Evolutionary conservation across 2,329 filamentous ascomycete genomes (phyloP).

Genomic region (Colletotrichum viniferum): DNA sequence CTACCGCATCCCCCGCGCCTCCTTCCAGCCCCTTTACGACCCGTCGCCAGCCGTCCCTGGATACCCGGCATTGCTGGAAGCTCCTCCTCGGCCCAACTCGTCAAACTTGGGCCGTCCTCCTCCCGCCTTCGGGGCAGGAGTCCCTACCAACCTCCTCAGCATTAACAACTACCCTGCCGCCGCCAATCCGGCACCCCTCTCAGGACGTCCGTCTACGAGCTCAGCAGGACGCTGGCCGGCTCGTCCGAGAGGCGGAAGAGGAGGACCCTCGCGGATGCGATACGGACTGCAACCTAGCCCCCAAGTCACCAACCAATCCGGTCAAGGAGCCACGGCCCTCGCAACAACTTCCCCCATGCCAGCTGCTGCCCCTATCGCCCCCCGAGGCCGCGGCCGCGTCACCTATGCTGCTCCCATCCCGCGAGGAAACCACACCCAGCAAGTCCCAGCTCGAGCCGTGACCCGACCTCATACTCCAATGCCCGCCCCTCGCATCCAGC

Average conservation of each 20-base stretch:
- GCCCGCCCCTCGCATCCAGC: not conserved
- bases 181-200: not conserved
- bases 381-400: not conserved
- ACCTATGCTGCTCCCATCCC: not conserved
- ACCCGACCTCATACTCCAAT: not conserved
- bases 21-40: not conserved
- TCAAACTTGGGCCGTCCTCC: not conserved
- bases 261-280: not conserved
- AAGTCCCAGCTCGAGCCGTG: not conserved
- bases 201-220: not conserved
- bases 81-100: not conserved
- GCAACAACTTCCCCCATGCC: not conserved
- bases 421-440: not conserved
- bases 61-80: not conserved
- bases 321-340: not conserved
- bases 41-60: not conserved
- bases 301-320: not conserved
- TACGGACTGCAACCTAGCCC: not conserved
- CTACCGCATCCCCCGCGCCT: not conserved
- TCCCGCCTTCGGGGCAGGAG: not conserved
- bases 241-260: not conserved
- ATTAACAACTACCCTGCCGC: not conserved
- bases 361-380: not conserved
- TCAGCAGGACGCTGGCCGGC: not conserved
- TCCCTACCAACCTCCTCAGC: not conserved